These are phyloP conservation scores for Dimocarpus longan DNA, from an alignment of 345 rosid species.

Conservation along the genomic window DNA sequence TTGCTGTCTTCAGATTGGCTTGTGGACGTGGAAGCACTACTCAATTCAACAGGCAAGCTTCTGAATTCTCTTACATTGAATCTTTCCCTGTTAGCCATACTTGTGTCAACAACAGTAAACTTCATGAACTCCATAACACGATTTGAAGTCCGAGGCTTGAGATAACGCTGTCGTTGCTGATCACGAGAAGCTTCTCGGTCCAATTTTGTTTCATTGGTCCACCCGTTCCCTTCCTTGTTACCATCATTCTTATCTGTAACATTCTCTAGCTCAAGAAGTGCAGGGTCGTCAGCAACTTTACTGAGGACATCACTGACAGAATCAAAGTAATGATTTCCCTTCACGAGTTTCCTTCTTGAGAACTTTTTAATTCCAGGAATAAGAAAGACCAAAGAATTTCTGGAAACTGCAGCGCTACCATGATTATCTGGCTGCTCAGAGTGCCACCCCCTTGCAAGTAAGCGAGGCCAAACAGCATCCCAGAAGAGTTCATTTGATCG, in stretches of 20 bases:
- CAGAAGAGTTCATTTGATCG: constrained; percentile 79
- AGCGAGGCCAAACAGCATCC: constrained; percentile 98
- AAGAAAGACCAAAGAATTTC: constrained; percentile 69
- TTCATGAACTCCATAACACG: constrained; percentile 28
- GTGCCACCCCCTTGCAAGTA: constrained; percentile 90
- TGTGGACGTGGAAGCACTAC: constrained; percentile 18
- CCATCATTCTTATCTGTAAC: constrained; percentile 21
- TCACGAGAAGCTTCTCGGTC: constrained; percentile 35
- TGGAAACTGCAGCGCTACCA: constrained; percentile 34
- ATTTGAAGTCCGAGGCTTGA: constrained; percentile 45
- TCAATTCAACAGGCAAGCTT: constrained; percentile 41
- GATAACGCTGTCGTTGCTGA: constrained; percentile 44
- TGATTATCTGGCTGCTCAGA: constrained; percentile 72
- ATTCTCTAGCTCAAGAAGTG: constrained; percentile 53
- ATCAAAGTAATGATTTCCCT: constrained; percentile 78
- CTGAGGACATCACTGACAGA: constrained; percentile 58
- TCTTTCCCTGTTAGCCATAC: constrained; percentile 35
- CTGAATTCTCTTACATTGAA: constrained; percentile 47
- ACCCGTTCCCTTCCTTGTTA: constrained; percentile 27
- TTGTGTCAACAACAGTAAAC: constrained; percentile 61
- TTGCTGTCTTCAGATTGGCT: constrained; percentile 40
- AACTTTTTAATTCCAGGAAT: constrained; percentile 70
- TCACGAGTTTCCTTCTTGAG: constrained; percentile 70
- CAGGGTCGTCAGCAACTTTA: constrained; percentile 52
- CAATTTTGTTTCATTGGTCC: constrained; percentile 25